Conservation (phyloP, 179 eudicot species). For the Heliamphora pulchella region DNA sequence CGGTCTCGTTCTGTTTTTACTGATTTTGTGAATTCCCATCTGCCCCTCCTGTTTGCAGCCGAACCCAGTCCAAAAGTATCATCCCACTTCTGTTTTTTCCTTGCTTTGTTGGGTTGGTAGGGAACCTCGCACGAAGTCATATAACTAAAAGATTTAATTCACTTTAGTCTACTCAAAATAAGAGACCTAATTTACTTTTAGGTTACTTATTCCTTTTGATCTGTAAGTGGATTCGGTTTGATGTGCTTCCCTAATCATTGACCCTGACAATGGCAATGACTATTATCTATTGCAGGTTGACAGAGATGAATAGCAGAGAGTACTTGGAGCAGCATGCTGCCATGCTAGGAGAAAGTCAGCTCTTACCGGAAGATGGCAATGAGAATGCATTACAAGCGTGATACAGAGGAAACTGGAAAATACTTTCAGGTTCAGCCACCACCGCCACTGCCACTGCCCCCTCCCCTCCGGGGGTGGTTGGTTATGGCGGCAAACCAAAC, state of each 20-base stretch:
- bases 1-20: not conserved
- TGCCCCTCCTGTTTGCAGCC: not conserved
- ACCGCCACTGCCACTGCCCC: too few species aligned
- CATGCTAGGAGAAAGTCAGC: constrained; percentile 35
- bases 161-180: too few species aligned
- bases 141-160: not conserved
- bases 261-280: not conserved
- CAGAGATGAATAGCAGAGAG: constrained; percentile 94
- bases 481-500: not conserved
- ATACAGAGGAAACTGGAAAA: not conserved
- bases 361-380: constrained; percentile 8
- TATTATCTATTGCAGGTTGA: constrained; percentile 46
- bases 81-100: not conserved
- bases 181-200: too few species aligned
- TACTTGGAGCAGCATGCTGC: constrained; percentile 75
- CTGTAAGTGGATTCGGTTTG: too few species aligned
- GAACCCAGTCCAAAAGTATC: not conserved
- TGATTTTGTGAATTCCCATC: not conserved
- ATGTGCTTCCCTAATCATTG: too few species aligned
- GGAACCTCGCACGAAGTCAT: not conserved
- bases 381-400: constrained; percentile 17
- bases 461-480: too few species aligned
- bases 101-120: not conserved
- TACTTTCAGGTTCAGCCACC: not conserved
- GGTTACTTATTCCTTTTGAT: too few species aligned